These are phyloP conservation scores for Fusarium sp. DNA, from an alignment of 2,329 filamentous ascomycete species.

Conservation along the genomic window DNA sequence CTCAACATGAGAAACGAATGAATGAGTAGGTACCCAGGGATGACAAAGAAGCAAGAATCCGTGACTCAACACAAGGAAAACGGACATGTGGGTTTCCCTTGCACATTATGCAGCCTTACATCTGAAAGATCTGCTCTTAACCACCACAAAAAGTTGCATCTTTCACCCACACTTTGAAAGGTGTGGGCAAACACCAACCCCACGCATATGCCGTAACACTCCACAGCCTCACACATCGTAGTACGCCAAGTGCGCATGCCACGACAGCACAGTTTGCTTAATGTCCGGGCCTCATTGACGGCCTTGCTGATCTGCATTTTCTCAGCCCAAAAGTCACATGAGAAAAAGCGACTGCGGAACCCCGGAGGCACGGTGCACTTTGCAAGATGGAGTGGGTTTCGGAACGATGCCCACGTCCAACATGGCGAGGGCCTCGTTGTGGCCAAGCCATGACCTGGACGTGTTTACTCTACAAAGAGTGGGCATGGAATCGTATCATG, in stretches of 20 bases:
- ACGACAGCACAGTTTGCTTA: not conserved
- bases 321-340: not conserved
- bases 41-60: not conserved
- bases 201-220: not conserved
- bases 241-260: not conserved
- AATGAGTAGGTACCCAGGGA: not conserved
- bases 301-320: not conserved
- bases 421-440: not conserved
- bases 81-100: not conserved
- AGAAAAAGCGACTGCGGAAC: not conserved
- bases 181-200: not conserved
- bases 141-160: not conserved
- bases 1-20: not conserved
- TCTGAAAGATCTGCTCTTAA: not conserved
- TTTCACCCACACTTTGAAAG: not conserved
- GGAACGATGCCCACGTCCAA: not conserved
- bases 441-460: not conserved
- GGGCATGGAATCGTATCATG: not conserved
- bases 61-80: not conserved
- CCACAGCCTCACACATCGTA: not conserved
- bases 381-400: not conserved
- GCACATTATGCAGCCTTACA: not conserved
- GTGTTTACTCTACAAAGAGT: not conserved
- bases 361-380: not conserved
- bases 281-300: not conserved